Evolutionary conservation across 2,329 filamentous ascomycete genomes (phyloP), one percentile per base, ranked within the genome.

Genomic region (Tolypocladium album): DNA sequence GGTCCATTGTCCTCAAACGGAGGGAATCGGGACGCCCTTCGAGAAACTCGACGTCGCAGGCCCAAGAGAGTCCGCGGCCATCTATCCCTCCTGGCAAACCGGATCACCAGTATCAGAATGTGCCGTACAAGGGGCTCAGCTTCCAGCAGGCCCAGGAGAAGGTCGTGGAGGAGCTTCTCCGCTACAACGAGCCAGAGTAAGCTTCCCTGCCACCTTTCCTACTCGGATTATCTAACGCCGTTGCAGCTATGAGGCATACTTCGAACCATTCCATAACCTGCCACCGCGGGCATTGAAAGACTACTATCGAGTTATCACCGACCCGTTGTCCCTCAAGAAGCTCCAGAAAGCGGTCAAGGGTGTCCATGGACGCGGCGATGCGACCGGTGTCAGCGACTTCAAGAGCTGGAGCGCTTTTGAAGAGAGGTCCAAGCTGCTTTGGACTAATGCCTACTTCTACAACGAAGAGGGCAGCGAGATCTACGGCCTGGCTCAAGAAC

Each of bases 391-490:
- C 5, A 85, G 79, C 56, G 86, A 91, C 56, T 90, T 92, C 74
- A 92, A 90, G 71, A 88, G 79, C 57, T 97, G 92, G 92, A 82
- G 86, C 60, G 82, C 86, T 0, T 90, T 96, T 65, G 90, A 91
- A 70, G 86, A 92, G 59, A 89, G 89, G 68, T 81, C 90, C 15
- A 89, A 86, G 67, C 81, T 90, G 58, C 86, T 97, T 52, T 97
- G 92, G 92, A 82, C 82, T 56, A 97, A 97, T 72, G 91, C 92
- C 0, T 88, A 86, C 68, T 88, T 88, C 61, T 97, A 93, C 78
- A 97, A 97, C 66, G 90, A 96, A 72, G 92, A 96, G 69, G 89
- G 88, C 4, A 96, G 92, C 68, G 88, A 91, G 20, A 92, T 96
- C 58, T 90, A 87, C 64, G 79, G 83, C 27, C 78, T 94, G 62